A percentile compares a stretch with the other conserved stretches of the same genome.
Conservation (phyloP, 257 asterid species). For the Jasminum sambac region DNA sequence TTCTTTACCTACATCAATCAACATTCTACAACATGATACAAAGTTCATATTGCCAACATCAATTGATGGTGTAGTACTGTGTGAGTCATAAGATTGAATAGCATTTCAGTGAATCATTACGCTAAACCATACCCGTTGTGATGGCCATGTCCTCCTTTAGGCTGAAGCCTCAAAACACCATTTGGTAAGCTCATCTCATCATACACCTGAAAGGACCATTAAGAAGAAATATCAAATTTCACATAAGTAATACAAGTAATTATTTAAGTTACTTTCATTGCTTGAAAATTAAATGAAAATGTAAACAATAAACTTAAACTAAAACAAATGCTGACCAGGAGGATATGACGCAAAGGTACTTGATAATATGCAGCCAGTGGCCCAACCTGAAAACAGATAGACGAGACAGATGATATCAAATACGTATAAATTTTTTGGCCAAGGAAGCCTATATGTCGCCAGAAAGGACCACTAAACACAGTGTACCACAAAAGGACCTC, state of each 20-base stretch:
- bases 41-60: background rate
- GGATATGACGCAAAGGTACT: slow-evolving; percentile 94
- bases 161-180: slow-evolving; percentile 91
- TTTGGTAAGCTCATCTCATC: slow-evolving; percentile 97
- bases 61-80: background rate
- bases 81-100: background rate
- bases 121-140: slow-evolving; percentile 77
- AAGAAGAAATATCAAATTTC: slow-evolving; percentile 9
- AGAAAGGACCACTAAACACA: background rate
- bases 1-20: background rate
- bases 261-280: slow-evolving; percentile 4
- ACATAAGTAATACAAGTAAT: background rate
- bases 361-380: slow-evolving; percentile 96
- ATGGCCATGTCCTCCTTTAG: slow-evolving; percentile 96
- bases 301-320: background rate
- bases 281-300: slow-evolving; percentile 1
- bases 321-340: slow-evolving; percentile 59
- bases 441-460: slow-evolving; percentile 13
- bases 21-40: background rate
- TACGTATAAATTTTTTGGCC: background rate
- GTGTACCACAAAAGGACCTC: background rate
- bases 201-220: slow-evolving; percentile 52
- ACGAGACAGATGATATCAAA: background rate
- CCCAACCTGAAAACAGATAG: slow-evolving; percentile 58
- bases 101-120: background rate